Percentiles rank a stretch among this genome's conserved stretches.
Conservation (phyloP, 192 early-diverging fungal genomes). For the Podila epicladia region DNA sequence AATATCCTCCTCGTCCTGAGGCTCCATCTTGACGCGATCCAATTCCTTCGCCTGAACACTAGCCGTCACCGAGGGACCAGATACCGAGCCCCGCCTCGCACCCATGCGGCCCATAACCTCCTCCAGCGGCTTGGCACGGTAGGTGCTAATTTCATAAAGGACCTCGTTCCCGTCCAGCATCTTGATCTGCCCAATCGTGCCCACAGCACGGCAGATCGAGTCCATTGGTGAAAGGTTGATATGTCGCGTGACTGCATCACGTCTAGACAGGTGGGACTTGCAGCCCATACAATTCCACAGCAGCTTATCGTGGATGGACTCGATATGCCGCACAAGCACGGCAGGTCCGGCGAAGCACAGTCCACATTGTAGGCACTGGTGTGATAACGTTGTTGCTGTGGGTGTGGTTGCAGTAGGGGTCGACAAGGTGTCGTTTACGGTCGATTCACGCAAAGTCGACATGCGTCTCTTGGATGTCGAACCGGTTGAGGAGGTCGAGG, state of each 20-base stretch:
- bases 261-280: conserved; percentile 41
- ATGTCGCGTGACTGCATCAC: conserved; percentile 44
- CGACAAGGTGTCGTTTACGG: background rate
- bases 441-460: conserved; percentile 32
- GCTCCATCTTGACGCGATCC: conserved; percentile 14
- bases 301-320: conserved; percentile 46
- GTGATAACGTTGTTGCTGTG: background rate
- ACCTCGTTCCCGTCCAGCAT: conserved; percentile 32
- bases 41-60: conserved; percentile 1
- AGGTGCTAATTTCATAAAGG: conserved; percentile 25
- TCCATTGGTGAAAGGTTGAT: conserved; percentile 51
- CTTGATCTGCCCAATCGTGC: conserved; percentile 48
- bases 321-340: conserved; percentile 36
- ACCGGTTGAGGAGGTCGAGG: conserved; percentile 24
- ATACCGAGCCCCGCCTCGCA: conserved; percentile 12
- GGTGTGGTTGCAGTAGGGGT: conserved; percentile 9
- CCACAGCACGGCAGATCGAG: conserved; percentile 33
- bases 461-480: conserved; percentile 23
- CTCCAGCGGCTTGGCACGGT: conserved; percentile 36
- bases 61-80: background rate
- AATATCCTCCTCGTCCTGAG: background rate
- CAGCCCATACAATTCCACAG: conserved; percentile 48
- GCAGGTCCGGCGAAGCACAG: conserved; percentile 41
- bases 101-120: conserved; percentile 43
- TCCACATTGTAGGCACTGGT: conserved; percentile 30